Conservation (phyloP, 805 yeast species). For the Candida ascalaphidarum region DNA sequence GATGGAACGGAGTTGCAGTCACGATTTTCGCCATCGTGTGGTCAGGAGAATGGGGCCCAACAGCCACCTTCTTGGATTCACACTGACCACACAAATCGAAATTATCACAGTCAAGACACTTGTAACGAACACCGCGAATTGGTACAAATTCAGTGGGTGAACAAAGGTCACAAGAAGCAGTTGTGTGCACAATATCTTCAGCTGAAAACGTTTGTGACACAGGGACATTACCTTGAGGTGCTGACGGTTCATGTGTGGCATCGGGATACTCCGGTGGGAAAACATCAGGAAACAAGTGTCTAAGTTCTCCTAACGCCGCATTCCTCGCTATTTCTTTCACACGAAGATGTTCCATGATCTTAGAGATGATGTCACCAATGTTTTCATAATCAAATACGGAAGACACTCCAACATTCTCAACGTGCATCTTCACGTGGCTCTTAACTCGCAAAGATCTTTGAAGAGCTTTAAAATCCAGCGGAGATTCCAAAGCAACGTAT, state of each 20-base stretch:
- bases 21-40: slow-evolving; percentile 22
- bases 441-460: slow-evolving; percentile 41
- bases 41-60: slow-evolving; percentile 12
- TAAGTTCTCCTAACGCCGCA: too few relatives aligned
- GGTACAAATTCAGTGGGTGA: slow-evolving; percentile 14
- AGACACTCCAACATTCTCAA: too few relatives aligned
- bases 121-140: slow-evolving; percentile 38
- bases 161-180: slow-evolving; percentile 29
- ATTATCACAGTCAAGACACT: slow-evolving; percentile 44
- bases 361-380: slow-evolving; percentile 11
- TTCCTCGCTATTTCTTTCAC: neutral
- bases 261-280: too few relatives aligned
- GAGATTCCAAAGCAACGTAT: slow-evolving; percentile 29
- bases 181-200: slow-evolving; percentile 10
- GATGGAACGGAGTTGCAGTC: too few relatives aligned
- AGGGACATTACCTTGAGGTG: slow-evolving; percentile 1
- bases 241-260: neutral
- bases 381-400: neutral
- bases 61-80: slow-evolving; percentile 8
- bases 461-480: slow-evolving; percentile 34
- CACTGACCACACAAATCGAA: slow-evolving; percentile 43
- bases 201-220: too few relatives aligned
- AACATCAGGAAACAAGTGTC: too few relatives aligned
- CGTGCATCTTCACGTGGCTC: slow-evolving; percentile 32
- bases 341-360: slow-evolving; percentile 3